Conservation (phyloP, 169 alveolate species). For the Toxoplasma gondii region DNA sequence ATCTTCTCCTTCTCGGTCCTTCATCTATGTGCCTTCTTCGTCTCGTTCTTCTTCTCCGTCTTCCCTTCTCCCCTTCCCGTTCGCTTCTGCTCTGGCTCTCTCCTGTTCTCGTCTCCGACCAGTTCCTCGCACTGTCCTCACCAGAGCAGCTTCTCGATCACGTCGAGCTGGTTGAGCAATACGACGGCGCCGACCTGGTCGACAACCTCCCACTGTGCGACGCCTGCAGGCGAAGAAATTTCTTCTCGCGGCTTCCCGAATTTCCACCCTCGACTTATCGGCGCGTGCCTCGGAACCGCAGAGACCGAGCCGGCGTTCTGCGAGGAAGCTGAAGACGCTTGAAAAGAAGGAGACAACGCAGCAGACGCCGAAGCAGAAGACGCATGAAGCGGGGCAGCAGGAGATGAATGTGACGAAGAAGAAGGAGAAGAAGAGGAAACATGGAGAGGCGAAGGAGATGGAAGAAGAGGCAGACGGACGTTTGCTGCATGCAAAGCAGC, state of each 20-base stretch:
- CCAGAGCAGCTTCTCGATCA: background rate
- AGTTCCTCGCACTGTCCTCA: background rate
- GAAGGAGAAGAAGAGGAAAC: background rate
- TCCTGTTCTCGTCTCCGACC: too few species aligned
- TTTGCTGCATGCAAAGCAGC: background rate
- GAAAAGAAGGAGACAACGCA: too few species aligned
- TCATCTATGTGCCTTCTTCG: too few species aligned
- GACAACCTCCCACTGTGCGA: slow-evolving; percentile 6
- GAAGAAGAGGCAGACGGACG: slow-evolving; percentile 8
- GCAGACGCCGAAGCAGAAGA: too few species aligned
- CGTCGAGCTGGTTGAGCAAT: background rate
- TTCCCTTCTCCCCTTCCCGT: too few species aligned
- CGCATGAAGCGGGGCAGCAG: too few species aligned
- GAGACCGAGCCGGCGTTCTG: background rate
- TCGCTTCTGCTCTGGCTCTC: too few species aligned
- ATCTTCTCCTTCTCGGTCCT: too few species aligned
- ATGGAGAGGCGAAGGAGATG: background rate
- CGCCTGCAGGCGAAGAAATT: background rate
- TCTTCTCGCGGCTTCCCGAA: background rate
- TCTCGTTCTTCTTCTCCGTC: too few species aligned
- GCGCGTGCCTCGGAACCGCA: background rate
- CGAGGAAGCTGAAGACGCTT: too few species aligned
- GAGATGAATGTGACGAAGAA: background rate
- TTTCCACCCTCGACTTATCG: background rate
- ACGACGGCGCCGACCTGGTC: background rate